phyloP scores from a whole-genome alignment of 306 rosid species.

The Castanospermum australe region DNA sequence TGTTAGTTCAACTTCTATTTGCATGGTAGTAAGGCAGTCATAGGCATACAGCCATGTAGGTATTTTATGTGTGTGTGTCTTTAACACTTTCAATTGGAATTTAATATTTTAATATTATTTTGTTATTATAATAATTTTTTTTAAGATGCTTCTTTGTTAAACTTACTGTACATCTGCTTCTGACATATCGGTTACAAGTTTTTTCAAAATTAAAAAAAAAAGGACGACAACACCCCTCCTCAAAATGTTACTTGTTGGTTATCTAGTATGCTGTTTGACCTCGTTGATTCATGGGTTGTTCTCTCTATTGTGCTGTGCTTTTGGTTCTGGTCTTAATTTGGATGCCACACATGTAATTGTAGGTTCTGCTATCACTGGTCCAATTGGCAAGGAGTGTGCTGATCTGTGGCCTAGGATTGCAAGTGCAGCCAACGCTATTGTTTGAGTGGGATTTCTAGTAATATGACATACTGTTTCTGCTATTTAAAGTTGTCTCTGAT shows the following conservation, averaged over 20 bases:
- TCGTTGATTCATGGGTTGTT: not conserved
- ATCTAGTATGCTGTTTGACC: not conserved
- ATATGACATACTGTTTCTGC: not conserved
- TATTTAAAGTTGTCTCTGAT: not conserved
- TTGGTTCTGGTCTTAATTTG: not conserved
- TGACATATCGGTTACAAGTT: not conserved
- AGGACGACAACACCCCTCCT: not conserved
- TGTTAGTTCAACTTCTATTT: not conserved
- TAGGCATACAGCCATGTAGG: not conserved
- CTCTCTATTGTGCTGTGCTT: not conserved
- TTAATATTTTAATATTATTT: not conserved
- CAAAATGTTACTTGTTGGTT: not conserved
- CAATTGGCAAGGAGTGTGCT: constrained; percentile 90
- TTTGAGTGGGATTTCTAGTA: constrained; percentile 25
- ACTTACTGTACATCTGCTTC: not conserved
- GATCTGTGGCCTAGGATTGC: constrained; percentile 97
- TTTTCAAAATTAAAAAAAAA: too few species aligned
- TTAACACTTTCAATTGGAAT: not conserved
- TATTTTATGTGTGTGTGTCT: not conserved
- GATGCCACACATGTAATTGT: not conserved
- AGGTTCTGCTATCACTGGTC: constrained; percentile 92
- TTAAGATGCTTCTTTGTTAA: not conserved
- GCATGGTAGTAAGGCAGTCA: not conserved
- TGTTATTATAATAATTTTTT: not conserved
- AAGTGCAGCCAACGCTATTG: constrained; percentile 90